Percentiles rank a stretch among this genome's conserved stretches.
phyloP scores from a whole-genome alignment of 768 basidiomycete species.

The Pisolithus orientalis region DNA sequence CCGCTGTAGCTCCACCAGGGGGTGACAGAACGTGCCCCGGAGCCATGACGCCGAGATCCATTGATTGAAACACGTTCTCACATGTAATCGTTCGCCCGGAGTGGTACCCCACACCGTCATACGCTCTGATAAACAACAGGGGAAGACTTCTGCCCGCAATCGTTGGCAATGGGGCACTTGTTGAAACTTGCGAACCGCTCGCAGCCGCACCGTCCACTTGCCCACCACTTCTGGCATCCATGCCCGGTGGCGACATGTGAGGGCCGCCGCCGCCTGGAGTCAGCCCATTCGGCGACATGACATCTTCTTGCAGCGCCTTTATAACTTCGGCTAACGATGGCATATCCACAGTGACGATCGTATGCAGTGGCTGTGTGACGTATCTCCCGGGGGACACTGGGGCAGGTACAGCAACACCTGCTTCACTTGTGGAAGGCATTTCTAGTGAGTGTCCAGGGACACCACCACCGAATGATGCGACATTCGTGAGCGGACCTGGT shows the following conservation, averaged over 20 bases:
- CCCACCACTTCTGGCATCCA: conserved; percentile 25
- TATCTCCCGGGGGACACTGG: conserved; percentile 42
- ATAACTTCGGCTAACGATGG: conserved; percentile 71
- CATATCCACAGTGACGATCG: conserved; percentile 81
- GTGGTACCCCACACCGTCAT: conserved; percentile 85
- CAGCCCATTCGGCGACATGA: conserved; percentile 35
- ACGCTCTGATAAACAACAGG: conserved; percentile 72
- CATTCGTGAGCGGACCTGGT: conserved; percentile 59
- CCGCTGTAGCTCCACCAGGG: conserved; percentile 39
- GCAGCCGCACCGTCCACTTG: conserved; percentile 21
- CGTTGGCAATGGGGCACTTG: conserved; percentile 35
- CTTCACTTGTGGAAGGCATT: conserved; percentile 20
- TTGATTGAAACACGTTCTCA: conserved; percentile 69
- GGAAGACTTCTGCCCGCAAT: conserved; percentile 69
- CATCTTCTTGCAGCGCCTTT: conserved; percentile 71
- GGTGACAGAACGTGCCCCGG: conserved; percentile 40
- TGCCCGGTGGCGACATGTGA: conserved; percentile 25
- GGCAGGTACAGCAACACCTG: conserved; percentile 10
- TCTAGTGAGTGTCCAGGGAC: conserved; percentile 33
- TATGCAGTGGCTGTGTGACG: conserved; percentile 53
- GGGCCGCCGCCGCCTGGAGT: conserved; percentile 32
- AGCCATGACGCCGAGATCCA: conserved; percentile 53
- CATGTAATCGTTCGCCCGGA: conserved; percentile 80
- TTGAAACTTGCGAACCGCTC: conserved; percentile 15
- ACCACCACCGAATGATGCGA: conserved; percentile 52